A percentile compares a stretch with the other conserved stretches of the same genome.
Evolutionary conservation across 352 stramenopile species (phyloP).

Genomic region (Phytophthora idaei): DNA sequence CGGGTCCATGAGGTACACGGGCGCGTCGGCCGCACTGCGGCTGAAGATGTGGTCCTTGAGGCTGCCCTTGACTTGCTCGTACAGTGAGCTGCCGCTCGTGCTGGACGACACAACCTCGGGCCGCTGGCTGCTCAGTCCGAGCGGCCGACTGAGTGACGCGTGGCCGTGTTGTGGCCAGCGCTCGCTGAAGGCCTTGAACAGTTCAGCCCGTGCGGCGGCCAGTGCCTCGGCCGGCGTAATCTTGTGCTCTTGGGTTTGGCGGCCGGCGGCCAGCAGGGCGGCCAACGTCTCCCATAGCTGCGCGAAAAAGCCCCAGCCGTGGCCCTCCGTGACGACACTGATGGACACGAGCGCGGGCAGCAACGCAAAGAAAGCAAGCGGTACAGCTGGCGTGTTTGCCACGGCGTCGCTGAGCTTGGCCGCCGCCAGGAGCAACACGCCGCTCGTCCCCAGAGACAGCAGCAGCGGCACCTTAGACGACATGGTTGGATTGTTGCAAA

Average conservation of each 20-base stretch:
- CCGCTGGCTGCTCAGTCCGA: constrained; percentile 33
- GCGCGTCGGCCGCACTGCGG: constrained; percentile 38
- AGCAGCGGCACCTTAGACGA: constrained; percentile 41
- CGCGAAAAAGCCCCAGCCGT: constrained; percentile 32
- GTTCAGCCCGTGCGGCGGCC: constrained; percentile 40
- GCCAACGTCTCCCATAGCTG: constrained; percentile 43
- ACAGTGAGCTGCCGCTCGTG: constrained; percentile 64
- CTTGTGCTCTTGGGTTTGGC: constrained; percentile 10
- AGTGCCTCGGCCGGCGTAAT: constrained; percentile 30
- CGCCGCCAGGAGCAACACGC: constrained; percentile 21
- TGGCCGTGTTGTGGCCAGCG: constrained; percentile 37
- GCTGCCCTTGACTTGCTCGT: constrained; percentile 65
- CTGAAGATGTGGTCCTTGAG: constrained; percentile 65
- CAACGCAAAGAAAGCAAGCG: constrained; percentile 57
- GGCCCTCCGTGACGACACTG: constrained; percentile 46
- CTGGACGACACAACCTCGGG: constrained; percentile 44
- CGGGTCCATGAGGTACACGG: constrained; percentile 76
- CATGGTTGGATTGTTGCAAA: constrained; percentile 18
- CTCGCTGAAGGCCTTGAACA: constrained; percentile 53
- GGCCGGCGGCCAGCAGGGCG: constrained; percentile 22
- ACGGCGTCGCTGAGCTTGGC: constrained; percentile 6
- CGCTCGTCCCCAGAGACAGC: constrained; percentile 37
- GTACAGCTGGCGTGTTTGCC: constrained; percentile 28
- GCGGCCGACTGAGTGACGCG: constrained; percentile 25
- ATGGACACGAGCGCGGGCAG: constrained; percentile 55